phyloP scores from a whole-genome alignment of 2,329 filamentous ascomycete species.

The Ophiocordyceps camponoti-leonardi region DNA sequence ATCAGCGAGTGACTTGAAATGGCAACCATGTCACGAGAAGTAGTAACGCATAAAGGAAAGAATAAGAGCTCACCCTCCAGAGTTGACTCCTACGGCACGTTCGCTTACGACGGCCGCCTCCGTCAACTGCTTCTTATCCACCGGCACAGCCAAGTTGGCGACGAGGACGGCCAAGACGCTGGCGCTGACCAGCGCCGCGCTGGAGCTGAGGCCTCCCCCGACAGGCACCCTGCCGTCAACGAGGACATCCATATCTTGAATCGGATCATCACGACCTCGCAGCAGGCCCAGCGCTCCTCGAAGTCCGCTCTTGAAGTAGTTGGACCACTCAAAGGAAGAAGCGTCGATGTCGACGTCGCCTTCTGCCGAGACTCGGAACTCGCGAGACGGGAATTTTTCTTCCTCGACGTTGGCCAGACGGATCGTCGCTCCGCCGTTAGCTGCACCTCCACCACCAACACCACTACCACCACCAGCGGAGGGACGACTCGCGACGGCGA shows the following conservation, averaged over 20 bases:
- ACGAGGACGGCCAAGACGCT: slow-evolving; percentile 76
- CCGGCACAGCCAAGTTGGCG: slow-evolving; percentile 59
- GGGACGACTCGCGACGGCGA: slow-evolving; percentile 53
- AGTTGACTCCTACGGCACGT: slow-evolving; percentile 87
- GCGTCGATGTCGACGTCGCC: slow-evolving; percentile 65
- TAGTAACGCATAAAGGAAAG: no score
- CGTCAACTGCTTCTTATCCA: slow-evolving; percentile 83
- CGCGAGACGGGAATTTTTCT: slow-evolving; percentile 55
- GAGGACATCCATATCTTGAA: slow-evolving; percentile 65
- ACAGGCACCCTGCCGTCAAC: slow-evolving; percentile 86
- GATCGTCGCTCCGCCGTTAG: no score
- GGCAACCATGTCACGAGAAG: no score
- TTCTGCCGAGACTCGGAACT: slow-evolving; percentile 52
- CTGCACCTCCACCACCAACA: no score
- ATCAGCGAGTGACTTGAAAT: neutral
- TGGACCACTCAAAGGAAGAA: slow-evolving; percentile 81
- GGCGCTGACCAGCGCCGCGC: slow-evolving; percentile 82
- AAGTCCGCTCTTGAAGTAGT: slow-evolving; percentile 93
- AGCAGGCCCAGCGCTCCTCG: slow-evolving; percentile 66
- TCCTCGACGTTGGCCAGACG: slow-evolving; percentile 65
- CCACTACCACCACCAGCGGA: slow-evolving; percentile 27
- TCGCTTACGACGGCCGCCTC: slow-evolving; percentile 92
- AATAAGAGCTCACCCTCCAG: slow-evolving; percentile 53
- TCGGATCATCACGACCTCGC: slow-evolving; percentile 47
- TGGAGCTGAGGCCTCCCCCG: slow-evolving; percentile 83